Evolutionary conservation across 2,329 filamentous ascomycete genomes (phyloP).

Genomic region (Penicillium fuscoglaucum): DNA sequence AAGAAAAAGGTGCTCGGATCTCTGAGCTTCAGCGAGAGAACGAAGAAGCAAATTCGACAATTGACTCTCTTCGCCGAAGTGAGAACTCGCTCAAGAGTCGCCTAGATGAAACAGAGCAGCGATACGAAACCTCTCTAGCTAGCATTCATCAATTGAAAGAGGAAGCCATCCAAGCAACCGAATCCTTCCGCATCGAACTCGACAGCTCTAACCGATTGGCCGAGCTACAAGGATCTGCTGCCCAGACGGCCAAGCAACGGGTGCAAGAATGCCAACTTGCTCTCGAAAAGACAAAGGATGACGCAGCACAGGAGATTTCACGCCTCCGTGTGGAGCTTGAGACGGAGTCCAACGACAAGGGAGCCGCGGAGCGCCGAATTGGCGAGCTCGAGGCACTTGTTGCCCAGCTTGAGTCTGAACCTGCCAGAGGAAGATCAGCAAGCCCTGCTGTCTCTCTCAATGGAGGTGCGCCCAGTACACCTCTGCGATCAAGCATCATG

Average conservation of each 20-base stretch:
- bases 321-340: constrained; percentile 55
- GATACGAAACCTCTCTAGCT: constrained; percentile 78
- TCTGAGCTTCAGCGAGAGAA: constrained; percentile 83
- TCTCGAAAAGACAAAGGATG: constrained; percentile 60
- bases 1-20: constrained; percentile 89
- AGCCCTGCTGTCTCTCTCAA: constrained; percentile 57
- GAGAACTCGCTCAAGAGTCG: constrained; percentile 79
- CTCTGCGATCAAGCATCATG: constrained; percentile 41
- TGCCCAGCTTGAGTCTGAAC: constrained; percentile 60
- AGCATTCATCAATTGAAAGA: constrained; percentile 86
- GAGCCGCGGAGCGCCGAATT: constrained; percentile 62
- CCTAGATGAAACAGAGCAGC: constrained; percentile 79
- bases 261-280: constrained; percentile 59
- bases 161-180: constrained; percentile 75
- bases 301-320: constrained; percentile 61
- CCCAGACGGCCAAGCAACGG: constrained; percentile 60
- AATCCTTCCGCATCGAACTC: constrained; percentile 82
- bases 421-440: constrained; percentile 48
- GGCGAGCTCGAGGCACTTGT: constrained; percentile 65
- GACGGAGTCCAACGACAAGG: constrained; percentile 60
- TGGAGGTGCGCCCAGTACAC: constrained; percentile 50
- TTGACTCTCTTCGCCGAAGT: constrained; percentile 74
- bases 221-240: constrained; percentile 64
- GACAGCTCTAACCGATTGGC: constrained; percentile 78
- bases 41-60: constrained; percentile 76